These are phyloP conservation scores for Eremomyces bilateralis DNA, from an alignment of 495 filamentous ascomycete species.

Conservation along the genomic window DNA sequence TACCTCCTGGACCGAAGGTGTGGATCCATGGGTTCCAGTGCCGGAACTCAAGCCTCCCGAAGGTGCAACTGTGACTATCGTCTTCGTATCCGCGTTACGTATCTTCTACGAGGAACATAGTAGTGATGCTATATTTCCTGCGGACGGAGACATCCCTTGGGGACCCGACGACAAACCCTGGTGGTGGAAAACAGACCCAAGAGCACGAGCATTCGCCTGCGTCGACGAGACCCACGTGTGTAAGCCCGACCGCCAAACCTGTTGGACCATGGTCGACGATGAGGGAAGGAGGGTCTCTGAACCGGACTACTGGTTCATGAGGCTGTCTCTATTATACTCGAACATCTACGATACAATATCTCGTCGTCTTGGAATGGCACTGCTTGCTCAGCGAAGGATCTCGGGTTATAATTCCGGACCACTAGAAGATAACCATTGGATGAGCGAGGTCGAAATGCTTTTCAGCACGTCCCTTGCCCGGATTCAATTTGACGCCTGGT, in stretches of 20 bases:
- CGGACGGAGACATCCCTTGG: slow-evolving; percentile 1
- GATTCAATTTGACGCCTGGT: slow-evolving; percentile 9
- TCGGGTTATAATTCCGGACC: slow-evolving; percentile 6
- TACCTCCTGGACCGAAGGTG: slow-evolving; percentile 1
- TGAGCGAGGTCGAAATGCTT: slow-evolving; percentile 8
- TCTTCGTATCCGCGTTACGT: slow-evolving; percentile 8
- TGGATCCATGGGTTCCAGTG: slow-evolving; percentile 6
- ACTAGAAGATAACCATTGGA: slow-evolving; percentile 9
- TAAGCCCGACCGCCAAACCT: slow-evolving; percentile 6
- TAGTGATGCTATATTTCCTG: slow-evolving; percentile 11
- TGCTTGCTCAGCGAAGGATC: slow-evolving; percentile 11
- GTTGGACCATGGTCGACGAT: slow-evolving; percentile 8
- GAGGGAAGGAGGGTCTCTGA: background rate
- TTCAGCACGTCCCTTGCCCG: slow-evolving; percentile 13
- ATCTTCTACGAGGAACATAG: slow-evolving; percentile 10
- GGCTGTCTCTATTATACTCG: slow-evolving; percentile 7
- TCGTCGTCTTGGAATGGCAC: slow-evolving; percentile 9
- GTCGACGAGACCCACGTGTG: slow-evolving; percentile 9
- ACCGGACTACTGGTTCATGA: slow-evolving; percentile 9
- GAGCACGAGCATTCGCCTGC: slow-evolving; percentile 9
- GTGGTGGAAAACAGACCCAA: slow-evolving; percentile 7
- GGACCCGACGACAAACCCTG: background rate
- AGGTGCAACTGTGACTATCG: slow-evolving; percentile 10
- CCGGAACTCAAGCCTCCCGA: slow-evolving; percentile 4
- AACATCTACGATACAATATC: slow-evolving; percentile 12